Percentiles rank a stretch among this genome's conserved stretches.
phyloP scores from a whole-genome alignment of 805 yeast genomes.

The Yamadazyma olivae region DNA sequence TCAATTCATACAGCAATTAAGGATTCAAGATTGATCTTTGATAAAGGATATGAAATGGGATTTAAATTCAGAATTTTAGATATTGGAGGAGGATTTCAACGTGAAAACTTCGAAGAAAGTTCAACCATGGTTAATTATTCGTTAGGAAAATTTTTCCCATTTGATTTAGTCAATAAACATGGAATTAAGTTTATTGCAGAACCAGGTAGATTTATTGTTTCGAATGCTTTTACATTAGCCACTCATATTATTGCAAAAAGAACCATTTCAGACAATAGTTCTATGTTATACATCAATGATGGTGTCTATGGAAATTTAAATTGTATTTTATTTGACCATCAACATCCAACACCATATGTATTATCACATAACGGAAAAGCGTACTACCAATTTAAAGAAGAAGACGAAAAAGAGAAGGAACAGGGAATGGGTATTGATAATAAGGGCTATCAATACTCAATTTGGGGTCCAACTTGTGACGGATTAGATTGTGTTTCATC shows the following conservation, averaged over 20 bases:
- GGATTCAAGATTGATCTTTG: slow-evolving; percentile 70
- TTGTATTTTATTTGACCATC: slow-evolving; percentile 92
- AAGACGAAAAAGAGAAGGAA: too few species aligned
- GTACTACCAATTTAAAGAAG: too few species aligned
- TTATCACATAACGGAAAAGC: slow-evolving; percentile 25
- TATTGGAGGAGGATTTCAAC: slow-evolving; percentile 91
- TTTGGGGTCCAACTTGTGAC: slow-evolving; percentile 99
- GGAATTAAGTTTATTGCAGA: slow-evolving; percentile 69
- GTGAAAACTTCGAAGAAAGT: slow-evolving; percentile 56
- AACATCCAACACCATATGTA: slow-evolving; percentile 67
- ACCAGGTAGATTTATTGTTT: slow-evolving; percentile 89
- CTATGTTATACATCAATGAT: slow-evolving; percentile 87
- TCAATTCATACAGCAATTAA: slow-evolving; percentile 67
- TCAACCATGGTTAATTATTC: slow-evolving; percentile 55
- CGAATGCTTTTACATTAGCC: slow-evolving; percentile 82
- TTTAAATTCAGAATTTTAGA: slow-evolving; percentile 59
- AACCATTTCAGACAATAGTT: slow-evolving; percentile 35
- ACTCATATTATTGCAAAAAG: slow-evolving; percentile 85
- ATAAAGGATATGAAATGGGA: slow-evolving; percentile 40
- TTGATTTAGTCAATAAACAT: slow-evolving; percentile 18
- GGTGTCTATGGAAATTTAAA: slow-evolving; percentile 96
- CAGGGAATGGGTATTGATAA: background rate
- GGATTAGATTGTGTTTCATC: slow-evolving; percentile 82
- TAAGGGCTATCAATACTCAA: slow-evolving; percentile 45
- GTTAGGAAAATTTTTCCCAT: slow-evolving; percentile 60